These are phyloP conservation scores for Ensete glaucum DNA, from an alignment of 176 grass and related monocot species.

Conservation along the genomic window DNA sequence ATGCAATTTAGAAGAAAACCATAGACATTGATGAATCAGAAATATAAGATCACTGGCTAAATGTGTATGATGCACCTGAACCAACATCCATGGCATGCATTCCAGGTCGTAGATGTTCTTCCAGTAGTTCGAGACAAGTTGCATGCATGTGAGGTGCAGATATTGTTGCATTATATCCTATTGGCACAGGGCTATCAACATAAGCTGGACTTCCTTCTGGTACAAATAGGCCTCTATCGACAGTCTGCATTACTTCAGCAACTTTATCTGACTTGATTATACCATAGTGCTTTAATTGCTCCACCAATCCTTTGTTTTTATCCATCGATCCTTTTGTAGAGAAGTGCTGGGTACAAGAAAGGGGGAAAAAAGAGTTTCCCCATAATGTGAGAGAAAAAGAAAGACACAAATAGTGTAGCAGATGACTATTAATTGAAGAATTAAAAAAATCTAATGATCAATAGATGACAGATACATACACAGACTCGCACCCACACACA, in stretches of 20 bases:
- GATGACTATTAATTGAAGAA: no score
- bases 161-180: slow-evolving; percentile 1
- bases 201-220: slow-evolving; percentile 2
- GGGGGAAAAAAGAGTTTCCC: not conserved
- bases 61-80: not conserved
- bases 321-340: not conserved
- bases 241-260: slow-evolving; percentile 3
- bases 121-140: not conserved
- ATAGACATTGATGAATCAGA: no score
- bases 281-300: not conserved
- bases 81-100: not conserved
- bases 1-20: no score
- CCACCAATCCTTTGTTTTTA: not conserved
- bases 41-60: no score
- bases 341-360: not conserved
- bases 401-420: not conserved
- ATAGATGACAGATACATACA: no score
- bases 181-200: not conserved
- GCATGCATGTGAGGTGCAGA: not conserved
- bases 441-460: no score
- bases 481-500: no score
- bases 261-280: not conserved
- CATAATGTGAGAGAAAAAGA: not conserved
- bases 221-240: not conserved
- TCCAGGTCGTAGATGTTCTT: not conserved